phyloP scores from a whole-genome alignment of 2,329 filamentous ascomycete genomes.

The Lasiodiplodia sp. region DNA sequence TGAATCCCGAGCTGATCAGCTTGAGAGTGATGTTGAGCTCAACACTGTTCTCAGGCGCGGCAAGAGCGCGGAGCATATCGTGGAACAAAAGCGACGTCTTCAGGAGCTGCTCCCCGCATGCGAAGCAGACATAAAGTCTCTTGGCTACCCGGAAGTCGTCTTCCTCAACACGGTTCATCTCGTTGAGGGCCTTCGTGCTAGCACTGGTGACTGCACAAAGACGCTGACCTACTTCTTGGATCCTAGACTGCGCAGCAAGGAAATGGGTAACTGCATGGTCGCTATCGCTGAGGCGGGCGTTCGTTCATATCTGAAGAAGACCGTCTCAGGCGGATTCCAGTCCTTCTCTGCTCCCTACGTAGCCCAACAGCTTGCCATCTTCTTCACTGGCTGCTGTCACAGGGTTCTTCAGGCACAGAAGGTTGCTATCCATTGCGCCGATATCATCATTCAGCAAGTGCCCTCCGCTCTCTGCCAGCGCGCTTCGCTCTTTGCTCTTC shows the following conservation, averaged over 20 bases:
- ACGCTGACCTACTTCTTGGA: slow-evolving; percentile 94
- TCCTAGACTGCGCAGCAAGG: slow-evolving; percentile 73
- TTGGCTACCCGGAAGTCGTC: slow-evolving; percentile 90
- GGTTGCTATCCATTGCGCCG: slow-evolving; percentile 81
- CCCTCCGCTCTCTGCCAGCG: slow-evolving; percentile 91
- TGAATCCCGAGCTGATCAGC: slow-evolving; percentile 85
- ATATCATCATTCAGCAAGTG: slow-evolving; percentile 82
- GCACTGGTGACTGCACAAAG: slow-evolving; percentile 87
- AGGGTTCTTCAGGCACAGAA: slow-evolving; percentile 91
- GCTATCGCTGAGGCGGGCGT: slow-evolving; percentile 73
- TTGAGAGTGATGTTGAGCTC: slow-evolving; percentile 95
- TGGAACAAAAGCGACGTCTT: slow-evolving; percentile 81
- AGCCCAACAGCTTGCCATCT: slow-evolving; percentile 83
- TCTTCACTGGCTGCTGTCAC: slow-evolving; percentile 91
- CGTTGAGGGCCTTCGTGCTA: slow-evolving; percentile 86
- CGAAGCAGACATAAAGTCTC: slow-evolving; percentile 76
- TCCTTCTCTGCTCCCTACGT: slow-evolving; percentile 90
- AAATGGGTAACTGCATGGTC: slow-evolving; percentile 69
- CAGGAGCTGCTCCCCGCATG: slow-evolving; percentile 76
- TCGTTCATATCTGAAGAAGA: slow-evolving; percentile 79
- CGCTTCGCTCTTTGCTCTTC: slow-evolving; percentile 86
- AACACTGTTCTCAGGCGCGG: slow-evolving; percentile 92
- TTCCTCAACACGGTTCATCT: slow-evolving; percentile 91
- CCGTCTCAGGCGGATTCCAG: slow-evolving; percentile 72
- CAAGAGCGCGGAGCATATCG: slow-evolving; percentile 78